Percentiles rank a stretch among this genome's conserved stretches.
Evolutionary conservation across 495 filamentous ascomycete species (phyloP).

Genomic region (Penicillium cosmopolitanum): DNA sequence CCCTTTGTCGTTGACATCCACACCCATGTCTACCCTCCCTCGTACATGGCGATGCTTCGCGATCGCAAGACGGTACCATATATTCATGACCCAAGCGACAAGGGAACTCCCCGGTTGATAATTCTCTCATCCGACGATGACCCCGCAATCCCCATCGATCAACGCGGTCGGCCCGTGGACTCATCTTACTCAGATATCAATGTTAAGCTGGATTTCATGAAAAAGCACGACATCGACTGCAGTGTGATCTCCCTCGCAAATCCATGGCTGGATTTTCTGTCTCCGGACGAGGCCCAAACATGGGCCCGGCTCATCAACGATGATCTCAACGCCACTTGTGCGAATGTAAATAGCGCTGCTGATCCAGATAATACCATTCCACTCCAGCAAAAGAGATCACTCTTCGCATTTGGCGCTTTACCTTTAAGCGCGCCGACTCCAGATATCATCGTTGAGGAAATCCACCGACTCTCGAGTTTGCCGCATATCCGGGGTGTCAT

Average conservation of each 20-base stretch:
- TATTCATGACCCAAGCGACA: constrained; percentile 67
- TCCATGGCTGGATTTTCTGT: constrained; percentile 92
- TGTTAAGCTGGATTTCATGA: constrained; percentile 86
- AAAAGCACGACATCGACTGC: constrained; percentile 75
- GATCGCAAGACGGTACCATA: constrained; percentile 78
- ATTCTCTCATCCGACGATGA: constrained; percentile 71
- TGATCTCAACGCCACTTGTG: constrained; percentile 73
- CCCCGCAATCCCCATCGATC: constrained; percentile 52
- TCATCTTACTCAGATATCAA: constrained; percentile 70
- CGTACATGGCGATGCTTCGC: constrained; percentile 80
- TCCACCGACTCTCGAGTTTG: constrained; percentile 61
- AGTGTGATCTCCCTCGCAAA: constrained; percentile 92
- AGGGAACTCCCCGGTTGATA: constrained; percentile 68
- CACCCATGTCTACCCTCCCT: constrained; percentile 90
- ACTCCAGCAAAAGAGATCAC: constrained; percentile 32
- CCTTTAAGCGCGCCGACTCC: constrained; percentile 71
- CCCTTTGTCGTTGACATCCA: constrained; percentile 79
- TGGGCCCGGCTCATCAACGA: constrained; percentile 73
- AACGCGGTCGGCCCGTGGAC: constrained; percentile 73
- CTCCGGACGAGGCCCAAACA: constrained; percentile 58
- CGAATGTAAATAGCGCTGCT: constrained; percentile 51
- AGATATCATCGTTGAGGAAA: constrained; percentile 61
- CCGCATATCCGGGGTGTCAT: constrained; percentile 81
- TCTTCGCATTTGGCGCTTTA: constrained; percentile 83
- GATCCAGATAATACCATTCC: constrained; percentile 24